Evolutionary conservation across 1,284 basidiomycete genomes (phyloP), one percentile per base, ranked within the genome.

Genomic region (Sanghuangporus weigelae): DNA sequence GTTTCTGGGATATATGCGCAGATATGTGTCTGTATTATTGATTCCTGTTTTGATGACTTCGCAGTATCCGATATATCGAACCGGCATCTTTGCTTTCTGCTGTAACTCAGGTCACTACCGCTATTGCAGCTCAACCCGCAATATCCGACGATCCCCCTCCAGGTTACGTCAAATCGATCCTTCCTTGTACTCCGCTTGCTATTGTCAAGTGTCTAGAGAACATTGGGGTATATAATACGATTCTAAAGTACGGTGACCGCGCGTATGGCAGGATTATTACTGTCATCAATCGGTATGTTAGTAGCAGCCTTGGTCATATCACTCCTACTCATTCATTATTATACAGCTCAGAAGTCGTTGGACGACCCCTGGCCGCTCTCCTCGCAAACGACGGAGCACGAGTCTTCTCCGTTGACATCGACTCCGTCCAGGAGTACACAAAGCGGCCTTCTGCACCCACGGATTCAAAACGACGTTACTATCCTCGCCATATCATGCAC

Each of bases 151-250:
- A 81, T 21, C 87, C 90, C 2, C 93, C 95, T 1, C 75, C 85
- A 0, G 93, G 93, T 14, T 89, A 86, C 66, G 91, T 93, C 71
- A 96, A 96, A 76, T 95, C 93, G 14, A 95, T 99, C 72, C 84
- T 99, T 40, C 96, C 96, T 0, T 99, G 96, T 76, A 99, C 96
- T 1, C 96, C 96, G 0, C 84, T 99, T 26, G 96, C 95, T 1
- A 92, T 98, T 72, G 96, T 96, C 68, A 99, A 99, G 78, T 93
- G 89, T 67, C 81, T 99, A 36, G 96, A 99, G 73, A 83, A 89
- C 68, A 81, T 92, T 51, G 92, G 95, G 12, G 93, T 98, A 14
- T 99, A 99, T 80, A 98, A 98, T 77, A 87, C 77, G 68, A 83
- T 97, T 63, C 81, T 98, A 31, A 88, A 91, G 0, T 98, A 98